Base-by-base conservation (phyloP, 768 basidiomycete genomes). In the Mrakia frigida region DNA sequence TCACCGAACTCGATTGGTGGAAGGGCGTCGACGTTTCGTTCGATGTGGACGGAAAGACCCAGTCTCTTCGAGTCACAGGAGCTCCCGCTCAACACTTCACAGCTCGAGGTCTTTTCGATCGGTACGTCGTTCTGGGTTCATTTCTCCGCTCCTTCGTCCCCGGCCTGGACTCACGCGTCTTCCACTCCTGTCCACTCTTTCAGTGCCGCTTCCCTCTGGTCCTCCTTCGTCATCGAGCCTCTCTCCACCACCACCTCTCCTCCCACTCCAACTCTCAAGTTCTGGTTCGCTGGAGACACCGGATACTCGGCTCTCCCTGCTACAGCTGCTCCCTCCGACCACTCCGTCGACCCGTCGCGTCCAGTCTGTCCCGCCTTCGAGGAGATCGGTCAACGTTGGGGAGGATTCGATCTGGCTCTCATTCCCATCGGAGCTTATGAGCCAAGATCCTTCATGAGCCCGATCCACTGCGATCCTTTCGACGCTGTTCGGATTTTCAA, bases 311-410 rank as follows among this genome's bases (percentile, higher is more conserved):
- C 80, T 16, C 81, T 82, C 14, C 73, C 80, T 46, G 80, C 80
- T 28, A 79, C 78, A 2, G 73, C 77, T 6, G 39, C 52, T 23
- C 41, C 1, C 21, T 23, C 53, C 31, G 43, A 74, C 59, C 33
- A 69, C 78, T 5, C 81, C 35, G 73, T 73, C 25, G 77, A 83
- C n/a, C 81, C 82, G n/a, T 70, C 80, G 10, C 39, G 76, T 5
- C 67, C 89, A 0, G 82, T 85, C 16, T 92, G 91, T 81, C 91
- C 91, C 7, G 91, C 87, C 6, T 93, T 93, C 82, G 86, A 86
- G 80, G 87, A 90, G 82, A 89, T 93, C 70, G 91, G 91, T 2
- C 84, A 87, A 68, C 82, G 81, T 16, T 88, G 88, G 78, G 89
- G 89, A 0, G 86, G 86, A 0, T 89, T 92, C 79, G 90, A 91